phyloP scores from a whole-genome alignment of 306 rosid genomes.

The Lathyrus tuberosus region DNA sequence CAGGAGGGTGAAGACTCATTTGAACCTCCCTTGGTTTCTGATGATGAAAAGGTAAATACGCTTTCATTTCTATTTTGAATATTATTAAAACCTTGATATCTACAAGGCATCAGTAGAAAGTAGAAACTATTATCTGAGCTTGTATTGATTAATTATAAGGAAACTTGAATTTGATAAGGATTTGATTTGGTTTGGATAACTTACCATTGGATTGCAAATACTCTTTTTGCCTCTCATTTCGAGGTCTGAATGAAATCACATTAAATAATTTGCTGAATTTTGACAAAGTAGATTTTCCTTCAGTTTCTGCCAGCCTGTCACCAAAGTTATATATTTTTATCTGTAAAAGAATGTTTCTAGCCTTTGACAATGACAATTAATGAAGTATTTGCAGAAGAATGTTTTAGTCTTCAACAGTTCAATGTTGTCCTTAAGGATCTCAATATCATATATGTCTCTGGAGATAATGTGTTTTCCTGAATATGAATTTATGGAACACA shows the following conservation, averaged over 20 bases:
- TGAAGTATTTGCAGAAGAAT: slow-evolving; percentile 9
- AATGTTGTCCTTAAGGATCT: no score
- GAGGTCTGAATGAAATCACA: neutral
- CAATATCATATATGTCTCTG: no score
- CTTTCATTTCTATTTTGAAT: slow-evolving; percentile 7
- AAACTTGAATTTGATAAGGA: slow-evolving; percentile 1
- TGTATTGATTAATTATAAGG: slow-evolving; percentile 4
- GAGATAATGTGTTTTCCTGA: no score
- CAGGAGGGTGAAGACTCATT: slow-evolving; percentile 82
- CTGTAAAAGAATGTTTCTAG: neutral
- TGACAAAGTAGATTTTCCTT: neutral
- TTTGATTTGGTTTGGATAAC: slow-evolving; percentile 23
- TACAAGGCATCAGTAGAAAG: slow-evolving; percentile 4
- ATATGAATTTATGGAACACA: no score
- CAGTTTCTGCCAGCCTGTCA: neutral
- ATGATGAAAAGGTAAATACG: slow-evolving; percentile 71
- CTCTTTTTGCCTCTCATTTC: no score
- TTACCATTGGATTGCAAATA: neutral
- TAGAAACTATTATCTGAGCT: neutral
- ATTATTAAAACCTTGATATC: neutral
- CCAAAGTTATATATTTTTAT: slow-evolving; percentile 9
- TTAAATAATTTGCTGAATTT: slow-evolving; percentile 23
- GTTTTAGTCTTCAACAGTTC: no score
- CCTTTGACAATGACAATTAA: slow-evolving; percentile 10
- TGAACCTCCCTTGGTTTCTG: slow-evolving; percentile 82